These are phyloP conservation scores for Auxenochlorella pyrenoidosa DNA, from an alignment of 139 green algal species.

Conservation along the genomic window DNA sequence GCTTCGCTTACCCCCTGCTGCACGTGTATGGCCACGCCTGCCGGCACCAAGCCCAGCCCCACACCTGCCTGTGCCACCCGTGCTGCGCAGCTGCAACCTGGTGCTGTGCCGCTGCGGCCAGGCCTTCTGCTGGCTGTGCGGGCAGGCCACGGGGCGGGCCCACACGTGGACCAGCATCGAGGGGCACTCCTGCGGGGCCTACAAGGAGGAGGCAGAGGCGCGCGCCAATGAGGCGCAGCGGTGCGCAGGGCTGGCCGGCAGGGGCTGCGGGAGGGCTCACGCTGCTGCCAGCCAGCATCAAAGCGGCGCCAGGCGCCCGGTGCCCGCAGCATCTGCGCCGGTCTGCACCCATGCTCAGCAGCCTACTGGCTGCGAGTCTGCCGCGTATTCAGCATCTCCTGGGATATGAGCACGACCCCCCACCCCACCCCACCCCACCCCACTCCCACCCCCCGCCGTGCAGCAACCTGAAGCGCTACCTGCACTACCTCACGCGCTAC, in stretches of 20 bases:
- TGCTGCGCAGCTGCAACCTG: constrained; percentile 88
- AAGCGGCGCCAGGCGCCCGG: too few relatives aligned
- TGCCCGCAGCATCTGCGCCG: not conserved
- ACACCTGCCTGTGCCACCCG: too few relatives aligned
- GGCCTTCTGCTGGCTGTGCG: constrained; percentile 94
- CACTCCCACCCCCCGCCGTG: not conserved
- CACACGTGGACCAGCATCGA: constrained; percentile 89
- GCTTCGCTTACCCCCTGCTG: too few relatives aligned
- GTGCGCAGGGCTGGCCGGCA: constrained; percentile 2
- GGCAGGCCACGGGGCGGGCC: constrained; percentile 73
- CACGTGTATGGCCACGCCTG: too few relatives aligned
- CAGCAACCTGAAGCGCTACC: constrained; percentile 88
- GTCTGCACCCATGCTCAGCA: too few relatives aligned
- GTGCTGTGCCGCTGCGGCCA: constrained; percentile 90
- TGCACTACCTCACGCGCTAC: constrained; percentile 90
- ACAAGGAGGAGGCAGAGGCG: constrained; percentile 77
- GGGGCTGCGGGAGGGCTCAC: not conserved
- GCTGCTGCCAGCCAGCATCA: too few relatives aligned
- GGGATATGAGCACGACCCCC: too few relatives aligned
- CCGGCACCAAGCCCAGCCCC: too few relatives aligned
- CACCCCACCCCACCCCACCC: too few relatives aligned
- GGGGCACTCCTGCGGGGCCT: constrained; percentile 87
- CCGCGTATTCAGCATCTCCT: too few relatives aligned
- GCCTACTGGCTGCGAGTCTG: not conserved
- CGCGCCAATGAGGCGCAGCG: constrained; percentile 66